Percentiles rank a stretch among this genome's conserved stretches.
phyloP scores from a whole-genome alignment of 2,329 filamentous ascomycete species.

The Colletotrichum sp. region DNA sequence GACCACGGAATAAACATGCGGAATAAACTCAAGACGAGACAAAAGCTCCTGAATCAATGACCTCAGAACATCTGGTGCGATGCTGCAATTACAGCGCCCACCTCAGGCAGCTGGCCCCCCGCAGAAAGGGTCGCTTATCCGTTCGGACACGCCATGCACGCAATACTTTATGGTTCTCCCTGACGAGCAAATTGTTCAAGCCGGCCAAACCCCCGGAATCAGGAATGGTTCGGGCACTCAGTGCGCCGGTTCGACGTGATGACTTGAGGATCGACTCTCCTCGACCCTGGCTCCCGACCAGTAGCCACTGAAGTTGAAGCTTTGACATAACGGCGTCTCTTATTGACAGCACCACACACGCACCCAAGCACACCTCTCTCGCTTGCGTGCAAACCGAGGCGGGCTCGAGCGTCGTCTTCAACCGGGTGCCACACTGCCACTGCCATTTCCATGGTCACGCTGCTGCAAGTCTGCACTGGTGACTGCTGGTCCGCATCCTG shows the following conservation, averaged over 20 bases:
- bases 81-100: neutral
- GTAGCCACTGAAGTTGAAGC: neutral
- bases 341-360: constrained; percentile 13
- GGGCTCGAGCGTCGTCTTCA: constrained; percentile 18
- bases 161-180: neutral
- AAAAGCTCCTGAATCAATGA: neutral
- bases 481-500: neutral
- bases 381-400: constrained; percentile 6
- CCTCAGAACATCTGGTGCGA: neutral
- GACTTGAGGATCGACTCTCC: neutral
- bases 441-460: neutral
- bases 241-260: neutral
- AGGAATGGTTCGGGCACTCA: constrained; percentile 1
- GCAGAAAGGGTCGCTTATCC: neutral
- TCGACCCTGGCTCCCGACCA: neutral
- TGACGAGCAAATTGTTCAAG: neutral
- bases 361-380: neutral
- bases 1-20: neutral
- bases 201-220: neutral
- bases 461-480: neutral
- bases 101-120: neutral
- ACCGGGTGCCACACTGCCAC: neutral
- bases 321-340: constrained; percentile 15
- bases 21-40: neutral
- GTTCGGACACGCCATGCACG: constrained; percentile 4